A percentile compares a stretch with the other conserved stretches of the same genome.
These are phyloP conservation scores for Lichtheimia ornata DNA, from an alignment of 371 early-diverging fungal genomes.

Conservation along the genomic window DNA sequence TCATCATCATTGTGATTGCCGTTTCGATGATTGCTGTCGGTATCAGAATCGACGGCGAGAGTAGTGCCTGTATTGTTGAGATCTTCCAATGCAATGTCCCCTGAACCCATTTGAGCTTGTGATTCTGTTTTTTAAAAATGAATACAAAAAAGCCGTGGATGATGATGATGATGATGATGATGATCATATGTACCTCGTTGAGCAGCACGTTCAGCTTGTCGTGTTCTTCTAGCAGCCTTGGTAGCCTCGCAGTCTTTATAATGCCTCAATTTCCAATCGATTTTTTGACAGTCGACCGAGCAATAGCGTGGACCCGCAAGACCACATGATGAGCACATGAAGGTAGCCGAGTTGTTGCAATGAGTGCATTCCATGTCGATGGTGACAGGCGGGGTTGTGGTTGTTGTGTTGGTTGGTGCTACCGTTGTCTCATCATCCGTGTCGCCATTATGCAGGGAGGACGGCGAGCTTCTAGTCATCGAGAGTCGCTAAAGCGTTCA, in stretches of 20 bases:
- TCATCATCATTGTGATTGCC: slow-evolving; percentile 25
- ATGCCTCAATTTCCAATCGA: slow-evolving; percentile 63
- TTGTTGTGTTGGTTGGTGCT: too few species aligned
- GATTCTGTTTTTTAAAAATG: slow-evolving; percentile 4
- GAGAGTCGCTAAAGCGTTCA: slow-evolving; percentile 20
- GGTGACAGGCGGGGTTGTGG: too few species aligned
- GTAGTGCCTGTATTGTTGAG: slow-evolving; percentile 1
- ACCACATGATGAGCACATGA: slow-evolving; percentile 66
- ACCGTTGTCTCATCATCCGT: too few species aligned
- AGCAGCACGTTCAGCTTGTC: slow-evolving; percentile 13
- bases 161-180: neutral
- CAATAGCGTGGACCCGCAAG: slow-evolving; percentile 63
- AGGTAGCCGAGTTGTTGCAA: slow-evolving; percentile 55
- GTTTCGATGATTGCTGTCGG: too few species aligned
- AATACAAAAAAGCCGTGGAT: neutral
- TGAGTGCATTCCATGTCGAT: slow-evolving; percentile 19
- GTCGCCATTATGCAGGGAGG: too few species aligned
- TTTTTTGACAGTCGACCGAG: slow-evolving; percentile 67
- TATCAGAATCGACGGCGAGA: neutral
- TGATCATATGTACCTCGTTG: neutral
- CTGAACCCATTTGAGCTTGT: neutral
- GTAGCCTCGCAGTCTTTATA: slow-evolving; percentile 48
- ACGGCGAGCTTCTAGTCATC: too few species aligned
- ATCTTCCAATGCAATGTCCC: slow-evolving; percentile 2
- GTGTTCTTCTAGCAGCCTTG: slow-evolving; percentile 21